Conservation (phyloP, 345 rosid species). For the Excoecaria cochinchinensis region DNA sequence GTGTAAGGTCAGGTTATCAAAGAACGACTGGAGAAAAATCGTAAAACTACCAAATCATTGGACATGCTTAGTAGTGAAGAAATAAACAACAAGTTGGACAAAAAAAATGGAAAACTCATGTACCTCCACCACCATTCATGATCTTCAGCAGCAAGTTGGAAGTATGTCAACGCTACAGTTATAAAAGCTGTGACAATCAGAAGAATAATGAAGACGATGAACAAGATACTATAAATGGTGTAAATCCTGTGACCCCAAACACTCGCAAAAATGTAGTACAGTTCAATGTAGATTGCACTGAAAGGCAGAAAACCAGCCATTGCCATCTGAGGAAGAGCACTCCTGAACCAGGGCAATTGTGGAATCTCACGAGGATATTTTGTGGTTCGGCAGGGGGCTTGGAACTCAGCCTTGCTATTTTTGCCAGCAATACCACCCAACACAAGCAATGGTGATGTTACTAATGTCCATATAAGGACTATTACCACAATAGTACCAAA, state of each 20-base stretch:
- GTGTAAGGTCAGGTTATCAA: too few species aligned
- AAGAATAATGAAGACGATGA: slow-evolving; percentile 35
- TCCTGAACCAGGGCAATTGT: slow-evolving; percentile 30
- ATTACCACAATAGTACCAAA: slow-evolving; percentile 32
- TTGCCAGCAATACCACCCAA: slow-evolving; percentile 34
- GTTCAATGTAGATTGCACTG: slow-evolving; percentile 34
- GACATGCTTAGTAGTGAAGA: neutral
- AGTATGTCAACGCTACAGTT: slow-evolving; percentile 33
- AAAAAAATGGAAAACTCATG: neutral
- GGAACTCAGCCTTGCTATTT: slow-evolving; percentile 34
- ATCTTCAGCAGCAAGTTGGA: slow-evolving; percentile 37
- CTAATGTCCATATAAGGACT: slow-evolving; percentile 27
- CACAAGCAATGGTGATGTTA: slow-evolving; percentile 27
- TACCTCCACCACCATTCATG: slow-evolving; percentile 41
- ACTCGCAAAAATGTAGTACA: slow-evolving; percentile 35
- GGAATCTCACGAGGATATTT: slow-evolving; percentile 36
- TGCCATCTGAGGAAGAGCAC: slow-evolving; percentile 30
- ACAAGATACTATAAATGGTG: slow-evolving; percentile 31
- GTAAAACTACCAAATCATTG: too few species aligned
- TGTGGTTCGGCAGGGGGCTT: slow-evolving; percentile 30
- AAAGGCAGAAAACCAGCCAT: slow-evolving; percentile 35
- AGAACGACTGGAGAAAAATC: too few species aligned
- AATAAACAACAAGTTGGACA: neutral
- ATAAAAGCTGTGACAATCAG: slow-evolving; percentile 32
- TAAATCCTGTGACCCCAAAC: slow-evolving; percentile 38